Percentiles rank a stretch among this genome's conserved stretches.
phyloP scores from a whole-genome alignment of 2,329 filamentous ascomycete species.

The Phaeosphaeriaceae sp. region DNA sequence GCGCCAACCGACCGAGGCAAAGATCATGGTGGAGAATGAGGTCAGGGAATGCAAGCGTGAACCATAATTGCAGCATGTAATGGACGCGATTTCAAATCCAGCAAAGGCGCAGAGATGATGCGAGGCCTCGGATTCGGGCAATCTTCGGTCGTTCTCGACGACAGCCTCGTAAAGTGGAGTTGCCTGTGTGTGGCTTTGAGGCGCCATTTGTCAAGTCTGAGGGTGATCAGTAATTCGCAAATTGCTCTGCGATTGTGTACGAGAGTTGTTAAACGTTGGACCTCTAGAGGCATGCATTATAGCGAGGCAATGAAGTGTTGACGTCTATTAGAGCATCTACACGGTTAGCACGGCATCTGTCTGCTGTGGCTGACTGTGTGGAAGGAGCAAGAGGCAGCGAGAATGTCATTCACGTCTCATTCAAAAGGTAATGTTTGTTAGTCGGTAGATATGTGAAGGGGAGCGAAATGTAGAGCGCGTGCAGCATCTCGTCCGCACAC shows the following conservation, averaged over 20 bases:
- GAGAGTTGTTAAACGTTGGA: no score
- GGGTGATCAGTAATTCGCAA: slow-evolving; percentile 18
- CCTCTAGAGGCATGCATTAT: no score
- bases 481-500: not conserved
- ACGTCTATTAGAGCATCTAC: not conserved
- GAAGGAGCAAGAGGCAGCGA: not conserved
- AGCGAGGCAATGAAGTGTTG: not conserved
- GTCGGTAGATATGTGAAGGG: not conserved
- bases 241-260: not conserved
- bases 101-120: slow-evolving; percentile 24
- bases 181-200: slow-evolving; percentile 6
- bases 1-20: slow-evolving; percentile 19
- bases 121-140: slow-evolving; percentile 31
- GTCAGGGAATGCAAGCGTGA: slow-evolving; percentile 12
- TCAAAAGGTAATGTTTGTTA: not conserved
- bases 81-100: slow-evolving; percentile 25
- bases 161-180: slow-evolving; percentile 7
- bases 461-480: no score
- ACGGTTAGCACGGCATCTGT: not conserved
- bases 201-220: slow-evolving; percentile 22
- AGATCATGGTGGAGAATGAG: slow-evolving; percentile 8
- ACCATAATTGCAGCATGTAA: slow-evolving; percentile 6
- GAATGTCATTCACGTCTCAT: not conserved
- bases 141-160: slow-evolving; percentile 38
- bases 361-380: not conserved